Evolutionary conservation across 257 asterid species (phyloP).

Genomic region (Salvia splendens): DNA sequence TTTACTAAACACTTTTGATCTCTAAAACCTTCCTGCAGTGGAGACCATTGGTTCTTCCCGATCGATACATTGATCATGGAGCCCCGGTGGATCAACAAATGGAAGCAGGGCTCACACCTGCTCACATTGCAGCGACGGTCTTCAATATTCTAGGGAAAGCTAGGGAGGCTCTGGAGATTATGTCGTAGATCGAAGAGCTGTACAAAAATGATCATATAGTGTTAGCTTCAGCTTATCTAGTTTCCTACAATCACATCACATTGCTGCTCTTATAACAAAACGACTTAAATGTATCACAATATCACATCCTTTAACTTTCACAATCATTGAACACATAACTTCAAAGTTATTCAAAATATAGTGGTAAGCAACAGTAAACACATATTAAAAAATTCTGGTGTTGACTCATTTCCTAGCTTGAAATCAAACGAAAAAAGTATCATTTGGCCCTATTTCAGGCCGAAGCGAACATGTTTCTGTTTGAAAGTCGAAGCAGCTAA

Average conservation of each 20-base stretch:
- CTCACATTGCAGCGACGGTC: slow-evolving; percentile 86
- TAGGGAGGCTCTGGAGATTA: slow-evolving; percentile 80
- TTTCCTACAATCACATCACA: slow-evolving; percentile 19
- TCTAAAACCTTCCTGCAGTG: slow-evolving; percentile 56
- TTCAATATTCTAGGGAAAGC: slow-evolving; percentile 80
- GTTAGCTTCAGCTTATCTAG: slow-evolving; percentile 27
- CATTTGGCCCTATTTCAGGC: too few relatives aligned
- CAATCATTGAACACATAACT: background rate
- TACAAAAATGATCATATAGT: slow-evolving; percentile 34
- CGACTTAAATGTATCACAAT: background rate
- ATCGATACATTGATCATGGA: slow-evolving; percentile 91
- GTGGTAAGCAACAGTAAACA: background rate
- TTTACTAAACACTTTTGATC: background rate
- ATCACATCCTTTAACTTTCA: background rate
- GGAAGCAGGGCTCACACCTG: slow-evolving; percentile 78
- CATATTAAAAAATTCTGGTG: too few relatives aligned
- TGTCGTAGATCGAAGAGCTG: slow-evolving; percentile 51
- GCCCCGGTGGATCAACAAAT: slow-evolving; percentile 69
- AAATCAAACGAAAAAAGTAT: too few relatives aligned
- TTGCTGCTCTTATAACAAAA: slow-evolving; percentile 2
- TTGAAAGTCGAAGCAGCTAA: too few relatives aligned
- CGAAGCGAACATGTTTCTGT: too few relatives aligned
- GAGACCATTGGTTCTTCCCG: slow-evolving; percentile 98
- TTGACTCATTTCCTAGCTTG: too few relatives aligned
- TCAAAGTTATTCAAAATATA: background rate